A percentile compares a stretch with the other conserved stretches of the same genome.
These are phyloP conservation scores for Penicillium thymicola DNA, from an alignment of 2,329 filamentous ascomycete species.

Conservation along the genomic window DNA sequence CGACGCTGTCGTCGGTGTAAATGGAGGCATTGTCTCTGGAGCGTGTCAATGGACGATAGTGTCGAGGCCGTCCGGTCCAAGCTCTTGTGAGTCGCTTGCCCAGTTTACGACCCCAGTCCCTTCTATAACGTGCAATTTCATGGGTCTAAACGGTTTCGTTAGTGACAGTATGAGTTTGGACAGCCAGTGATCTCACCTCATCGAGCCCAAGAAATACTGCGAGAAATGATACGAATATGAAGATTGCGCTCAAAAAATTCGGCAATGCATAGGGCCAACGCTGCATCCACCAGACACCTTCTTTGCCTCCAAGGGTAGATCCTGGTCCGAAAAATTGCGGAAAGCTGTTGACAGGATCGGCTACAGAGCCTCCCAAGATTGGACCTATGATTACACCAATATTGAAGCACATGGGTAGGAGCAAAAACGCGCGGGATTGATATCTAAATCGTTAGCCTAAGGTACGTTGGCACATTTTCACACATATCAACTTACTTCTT, in stretches of 20 bases:
- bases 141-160: slow-evolving; percentile 28
- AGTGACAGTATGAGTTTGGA: not conserved
- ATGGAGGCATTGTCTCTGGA: slow-evolving; percentile 30
- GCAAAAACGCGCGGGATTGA: slow-evolving; percentile 54
- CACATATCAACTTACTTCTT: slow-evolving; percentile 52
- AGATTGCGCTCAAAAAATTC: slow-evolving; percentile 62
- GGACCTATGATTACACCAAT: slow-evolving; percentile 60
- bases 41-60: slow-evolving; percentile 37
- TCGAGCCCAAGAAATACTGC: slow-evolving; percentile 63
- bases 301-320: slow-evolving; percentile 54
- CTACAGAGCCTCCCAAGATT: slow-evolving; percentile 62
- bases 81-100: slow-evolving; percentile 35
- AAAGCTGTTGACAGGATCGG: slow-evolving; percentile 62
- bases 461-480: not conserved
- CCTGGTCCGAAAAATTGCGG: slow-evolving; percentile 61
- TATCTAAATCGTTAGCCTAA: slow-evolving; percentile 28
- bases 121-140: slow-evolving; percentile 37
- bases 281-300: slow-evolving; percentile 62
- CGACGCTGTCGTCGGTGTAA: slow-evolving; percentile 31
- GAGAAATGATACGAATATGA: slow-evolving; percentile 55
- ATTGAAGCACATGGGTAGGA: slow-evolving; percentile 68
- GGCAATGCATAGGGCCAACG: slow-evolving; percentile 67
- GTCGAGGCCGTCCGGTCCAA: slow-evolving; percentile 25
- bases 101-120: slow-evolving; percentile 42
- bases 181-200: slow-evolving; percentile 47